Conservation (phyloP, 805 yeast species). For the Metschnikowia dekortorum region DNA sequence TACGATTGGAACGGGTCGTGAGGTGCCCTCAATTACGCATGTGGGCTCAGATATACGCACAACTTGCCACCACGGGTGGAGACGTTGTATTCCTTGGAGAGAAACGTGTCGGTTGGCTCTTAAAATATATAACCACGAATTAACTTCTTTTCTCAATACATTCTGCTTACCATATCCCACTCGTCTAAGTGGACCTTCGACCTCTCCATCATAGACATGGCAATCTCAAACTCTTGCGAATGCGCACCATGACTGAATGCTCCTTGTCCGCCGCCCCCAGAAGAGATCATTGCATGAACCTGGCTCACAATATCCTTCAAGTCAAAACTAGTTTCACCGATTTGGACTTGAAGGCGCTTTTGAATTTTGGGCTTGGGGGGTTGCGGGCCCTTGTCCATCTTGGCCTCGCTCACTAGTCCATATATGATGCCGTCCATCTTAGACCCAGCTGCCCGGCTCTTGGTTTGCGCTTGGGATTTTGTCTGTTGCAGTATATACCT, state of each 20-base stretch:
- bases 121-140: background rate
- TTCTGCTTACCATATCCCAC: conserved; percentile 34
- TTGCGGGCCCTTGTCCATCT: conserved; percentile 1
- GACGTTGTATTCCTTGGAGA: background rate
- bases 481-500: background rate
- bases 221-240: conserved; percentile 13
- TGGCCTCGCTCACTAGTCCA: conserved; percentile 24
- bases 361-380: background rate
- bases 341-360: background rate
- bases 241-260: conserved; percentile 1
- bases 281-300: conserved; percentile 23
- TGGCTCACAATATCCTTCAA: conserved; percentile 27
- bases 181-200: conserved; percentile 26
- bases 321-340: conserved; percentile 1
- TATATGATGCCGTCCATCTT: conserved; percentile 15
- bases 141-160: conserved; percentile 9
- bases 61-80: background rate
- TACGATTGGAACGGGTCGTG: conserved; percentile 8
- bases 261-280: conserved; percentile 1
- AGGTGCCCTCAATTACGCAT: background rate
- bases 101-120: no score
- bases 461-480: background rate
- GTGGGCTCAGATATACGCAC: conserved; percentile 1
- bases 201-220: conserved; percentile 19
- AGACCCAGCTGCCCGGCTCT: background rate